phyloP scores from a whole-genome alignment of 2,329 filamentous ascomycete genomes.

The Neopestalotiopsis sp. region DNA sequence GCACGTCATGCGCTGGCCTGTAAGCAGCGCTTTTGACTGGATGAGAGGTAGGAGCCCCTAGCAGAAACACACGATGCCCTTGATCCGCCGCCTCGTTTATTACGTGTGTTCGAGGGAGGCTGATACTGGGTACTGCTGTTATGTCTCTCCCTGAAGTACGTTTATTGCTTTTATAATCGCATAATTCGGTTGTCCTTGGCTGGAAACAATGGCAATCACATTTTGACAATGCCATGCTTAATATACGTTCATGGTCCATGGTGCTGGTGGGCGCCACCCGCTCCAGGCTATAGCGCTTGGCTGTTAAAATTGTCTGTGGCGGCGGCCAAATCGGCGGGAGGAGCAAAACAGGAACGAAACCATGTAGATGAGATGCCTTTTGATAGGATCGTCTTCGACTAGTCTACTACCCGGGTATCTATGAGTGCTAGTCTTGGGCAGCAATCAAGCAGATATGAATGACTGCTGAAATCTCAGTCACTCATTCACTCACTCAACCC shows the following conservation, averaged over 20 bases:
- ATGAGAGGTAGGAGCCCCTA: constrained; percentile 8
- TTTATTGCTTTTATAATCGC: constrained; percentile 18
- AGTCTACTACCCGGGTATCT: neutral
- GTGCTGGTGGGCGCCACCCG: neutral
- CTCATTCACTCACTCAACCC: too few relatives aligned
- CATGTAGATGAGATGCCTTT: constrained; percentile 36
- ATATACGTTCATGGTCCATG: neutral
- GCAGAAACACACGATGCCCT: constrained; percentile 13
- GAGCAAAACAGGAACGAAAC: constrained; percentile 25
- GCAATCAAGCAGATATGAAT: neutral
- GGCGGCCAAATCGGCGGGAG: constrained; percentile 20
- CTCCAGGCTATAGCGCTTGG: constrained; percentile 28
- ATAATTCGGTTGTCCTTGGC: constrained; percentile 17
- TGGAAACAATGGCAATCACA: constrained; percentile 12
- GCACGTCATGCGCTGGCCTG: constrained; percentile 13
- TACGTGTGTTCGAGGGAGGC: constrained; percentile 11
- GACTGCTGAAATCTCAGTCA: too few relatives aligned
- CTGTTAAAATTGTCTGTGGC: constrained; percentile 24
- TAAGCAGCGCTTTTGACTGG: constrained; percentile 18
- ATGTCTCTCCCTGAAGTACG: constrained; percentile 14
- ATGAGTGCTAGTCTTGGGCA: neutral
- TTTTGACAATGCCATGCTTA: constrained; percentile 7
- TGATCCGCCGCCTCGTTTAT: constrained; percentile 18
- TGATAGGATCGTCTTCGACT: constrained; percentile 37
- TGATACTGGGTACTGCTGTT: constrained; percentile 15